phyloP scores from a whole-genome alignment of 768 basidiomycete species.

The Kwoniella sp. region DNA sequence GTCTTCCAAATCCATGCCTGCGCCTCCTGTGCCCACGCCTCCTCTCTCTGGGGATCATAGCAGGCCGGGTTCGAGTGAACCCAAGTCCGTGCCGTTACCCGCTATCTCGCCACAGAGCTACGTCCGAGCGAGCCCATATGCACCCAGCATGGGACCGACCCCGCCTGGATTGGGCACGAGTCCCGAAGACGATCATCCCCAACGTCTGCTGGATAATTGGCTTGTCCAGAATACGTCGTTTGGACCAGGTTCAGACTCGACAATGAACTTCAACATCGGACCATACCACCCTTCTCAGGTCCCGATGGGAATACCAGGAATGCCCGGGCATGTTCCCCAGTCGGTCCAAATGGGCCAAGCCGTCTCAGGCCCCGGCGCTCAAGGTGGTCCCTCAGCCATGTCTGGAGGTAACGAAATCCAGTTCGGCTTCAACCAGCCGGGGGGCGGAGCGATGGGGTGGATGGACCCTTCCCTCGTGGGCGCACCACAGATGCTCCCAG shows the following conservation, averaged over 20 bases:
- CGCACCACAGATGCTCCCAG: not conserved
- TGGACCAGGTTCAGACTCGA: slow-evolving; percentile 32
- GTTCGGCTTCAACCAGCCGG: not conserved
- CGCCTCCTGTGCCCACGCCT: slow-evolving; percentile 18
- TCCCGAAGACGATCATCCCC: slow-evolving; percentile 52
- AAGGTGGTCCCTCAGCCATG: too few species aligned
- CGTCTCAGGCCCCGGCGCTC: not conserved
- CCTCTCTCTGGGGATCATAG: slow-evolving; percentile 9
- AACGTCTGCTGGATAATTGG: slow-evolving; percentile 53
- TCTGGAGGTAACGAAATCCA: not conserved
- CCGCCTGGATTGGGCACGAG: slow-evolving; percentile 20
- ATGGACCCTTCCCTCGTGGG: slow-evolving; percentile 22
- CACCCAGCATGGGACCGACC: slow-evolving; percentile 12
- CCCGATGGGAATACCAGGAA: not conserved
- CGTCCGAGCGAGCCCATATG: slow-evolving; percentile 6
- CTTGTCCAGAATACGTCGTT: slow-evolving; percentile 35
- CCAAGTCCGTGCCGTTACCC: slow-evolving; percentile 4
- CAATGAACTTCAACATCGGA: slow-evolving; percentile 25
- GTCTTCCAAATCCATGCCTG: slow-evolving; percentile 19
- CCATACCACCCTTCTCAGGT: slow-evolving; percentile 10
- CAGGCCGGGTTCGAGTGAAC: not conserved
- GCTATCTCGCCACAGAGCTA: slow-evolving; percentile 18
- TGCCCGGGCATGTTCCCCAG: not conserved
- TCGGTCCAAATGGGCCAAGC: slow-evolving; percentile 5
- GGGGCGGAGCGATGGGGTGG: slow-evolving; percentile 11